Conservation (phyloP, 2,329 filamentous ascomycete species). For the Colletotrichum gloeosporioides region DNA sequence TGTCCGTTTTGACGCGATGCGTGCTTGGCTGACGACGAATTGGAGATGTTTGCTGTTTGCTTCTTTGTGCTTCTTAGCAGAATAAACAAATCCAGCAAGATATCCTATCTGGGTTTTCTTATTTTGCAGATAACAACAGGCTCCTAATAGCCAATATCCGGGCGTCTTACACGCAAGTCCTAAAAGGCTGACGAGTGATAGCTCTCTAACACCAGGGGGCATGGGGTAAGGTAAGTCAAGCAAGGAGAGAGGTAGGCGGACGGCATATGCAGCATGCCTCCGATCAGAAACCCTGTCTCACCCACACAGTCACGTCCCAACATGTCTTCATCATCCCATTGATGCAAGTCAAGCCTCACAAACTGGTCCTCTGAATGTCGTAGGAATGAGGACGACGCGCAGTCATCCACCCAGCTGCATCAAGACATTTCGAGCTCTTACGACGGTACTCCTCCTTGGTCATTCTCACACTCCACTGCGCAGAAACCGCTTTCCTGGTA, state of each 20-base stretch:
- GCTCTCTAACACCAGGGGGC: neutral
- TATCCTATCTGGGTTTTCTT: neutral
- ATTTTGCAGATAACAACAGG: slow-evolving; percentile 7
- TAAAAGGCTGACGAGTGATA: neutral
- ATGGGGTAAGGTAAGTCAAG: neutral
- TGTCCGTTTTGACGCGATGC: neutral
- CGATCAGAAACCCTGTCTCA: slow-evolving; percentile 1
- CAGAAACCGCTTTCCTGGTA: neutral
- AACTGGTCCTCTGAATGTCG: neutral
- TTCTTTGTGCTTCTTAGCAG: slow-evolving; percentile 10
- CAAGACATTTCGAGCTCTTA: neutral
- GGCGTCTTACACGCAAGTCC: neutral
- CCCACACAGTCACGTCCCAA: neutral
- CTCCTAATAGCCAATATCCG: neutral
- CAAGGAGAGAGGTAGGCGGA: neutral
- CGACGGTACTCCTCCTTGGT: neutral
- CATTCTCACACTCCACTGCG: neutral
- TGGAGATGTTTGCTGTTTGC: neutral
- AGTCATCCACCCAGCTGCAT: neutral
- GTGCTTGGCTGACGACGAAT: neutral
- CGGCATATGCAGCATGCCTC: slow-evolving; percentile 18
- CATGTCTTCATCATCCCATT: neutral
- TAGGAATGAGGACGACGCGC: neutral
- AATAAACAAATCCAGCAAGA: neutral
- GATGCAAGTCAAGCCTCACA: neutral